Percentiles rank a stretch among this genome's conserved stretches.
Conservation (phyloP, 2,329 filamentous ascomycete species). For the Drechslera avenae region DNA sequence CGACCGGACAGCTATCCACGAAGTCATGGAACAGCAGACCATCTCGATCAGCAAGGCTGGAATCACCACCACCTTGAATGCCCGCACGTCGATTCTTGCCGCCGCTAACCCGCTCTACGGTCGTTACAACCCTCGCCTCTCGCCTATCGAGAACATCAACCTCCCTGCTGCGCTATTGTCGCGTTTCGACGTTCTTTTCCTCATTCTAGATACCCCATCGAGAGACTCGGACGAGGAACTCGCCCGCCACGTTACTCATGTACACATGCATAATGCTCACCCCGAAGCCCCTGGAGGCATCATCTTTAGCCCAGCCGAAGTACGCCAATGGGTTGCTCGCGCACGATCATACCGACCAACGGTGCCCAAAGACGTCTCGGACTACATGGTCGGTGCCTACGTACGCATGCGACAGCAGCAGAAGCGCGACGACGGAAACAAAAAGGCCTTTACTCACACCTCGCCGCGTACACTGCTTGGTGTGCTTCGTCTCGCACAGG, state of each 20-base stretch:
- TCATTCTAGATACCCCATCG: conserved; percentile 91
- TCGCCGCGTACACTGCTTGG: conserved; percentile 92
- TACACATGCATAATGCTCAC: conserved; percentile 96
- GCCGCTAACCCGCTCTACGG: conserved; percentile 97
- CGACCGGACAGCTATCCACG: conserved; percentile 81
- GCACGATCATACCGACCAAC: conserved; percentile 87
- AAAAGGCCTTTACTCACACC: conserved; percentile 92
- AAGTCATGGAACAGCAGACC: conserved; percentile 88
- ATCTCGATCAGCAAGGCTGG: conserved; percentile 89
- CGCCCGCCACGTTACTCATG: conserved; percentile 91
- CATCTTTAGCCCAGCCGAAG: conserved; percentile 91
- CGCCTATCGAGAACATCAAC: conserved; percentile 98
- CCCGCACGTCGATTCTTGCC: conserved; percentile 91
- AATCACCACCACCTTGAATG: conserved; percentile 95
- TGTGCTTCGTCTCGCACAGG: conserved; percentile 90
- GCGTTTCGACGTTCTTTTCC: conserved; percentile 95
- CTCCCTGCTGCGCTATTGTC: conserved; percentile 95
- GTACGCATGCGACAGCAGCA: conserved; percentile 92
- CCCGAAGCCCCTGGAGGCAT: conserved; percentile 71
- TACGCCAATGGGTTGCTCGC: conserved; percentile 93
- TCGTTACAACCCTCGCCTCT: conserved; percentile 96
- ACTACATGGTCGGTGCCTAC: conserved; percentile 97
- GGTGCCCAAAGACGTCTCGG: conserved; percentile 82
- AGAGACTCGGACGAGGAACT: conserved; percentile 91
- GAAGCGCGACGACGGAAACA: conserved; percentile 85